phyloP scores from a whole-genome alignment of 306 rosid genomes.

The Cercis canadensis region DNA sequence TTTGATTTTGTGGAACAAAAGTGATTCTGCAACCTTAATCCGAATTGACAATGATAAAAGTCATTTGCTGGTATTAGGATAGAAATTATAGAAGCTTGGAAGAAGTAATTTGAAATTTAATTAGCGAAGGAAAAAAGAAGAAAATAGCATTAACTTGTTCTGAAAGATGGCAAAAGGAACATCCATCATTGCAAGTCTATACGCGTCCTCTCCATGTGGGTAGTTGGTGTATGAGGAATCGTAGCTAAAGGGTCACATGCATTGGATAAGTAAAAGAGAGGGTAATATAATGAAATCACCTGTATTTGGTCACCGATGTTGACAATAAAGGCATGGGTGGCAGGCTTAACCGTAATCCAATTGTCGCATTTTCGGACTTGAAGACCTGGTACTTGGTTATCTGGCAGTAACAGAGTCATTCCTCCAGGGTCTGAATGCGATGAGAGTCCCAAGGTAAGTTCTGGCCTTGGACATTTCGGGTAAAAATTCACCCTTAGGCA shows the following conservation, averaged over 20 bases:
- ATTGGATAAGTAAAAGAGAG: neutral
- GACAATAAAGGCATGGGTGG: conserved; percentile 77
- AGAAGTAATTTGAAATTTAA: no score
- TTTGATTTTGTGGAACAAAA: no score
- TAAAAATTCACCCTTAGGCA: conserved; percentile 83
- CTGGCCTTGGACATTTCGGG: conserved; percentile 83
- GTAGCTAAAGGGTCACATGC: neutral
- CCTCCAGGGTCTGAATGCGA: conserved; percentile 96
- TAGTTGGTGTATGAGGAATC: conserved; percentile 38
- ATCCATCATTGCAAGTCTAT: no score
- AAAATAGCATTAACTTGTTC: no score
- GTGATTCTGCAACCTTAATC: no score
- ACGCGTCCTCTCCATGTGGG: conserved; percentile 57
- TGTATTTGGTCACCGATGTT: conserved; percentile 94
- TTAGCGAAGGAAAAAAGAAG: no score
- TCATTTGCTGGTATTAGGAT: no score
- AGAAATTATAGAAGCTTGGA: no score
- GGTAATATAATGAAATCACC: conserved; percentile 41
- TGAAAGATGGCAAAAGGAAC: no score
- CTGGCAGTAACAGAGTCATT: conserved; percentile 72
- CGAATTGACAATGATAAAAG: no score
- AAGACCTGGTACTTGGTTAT: conserved; percentile 69
- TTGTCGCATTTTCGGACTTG: conserved; percentile 64
- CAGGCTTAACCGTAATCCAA: conserved; percentile 89
- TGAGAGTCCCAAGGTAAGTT: conserved; percentile 76